Evolutionary conservation across 257 asterid genomes (phyloP).

Genomic region (Capsicum baccatum): DNA sequence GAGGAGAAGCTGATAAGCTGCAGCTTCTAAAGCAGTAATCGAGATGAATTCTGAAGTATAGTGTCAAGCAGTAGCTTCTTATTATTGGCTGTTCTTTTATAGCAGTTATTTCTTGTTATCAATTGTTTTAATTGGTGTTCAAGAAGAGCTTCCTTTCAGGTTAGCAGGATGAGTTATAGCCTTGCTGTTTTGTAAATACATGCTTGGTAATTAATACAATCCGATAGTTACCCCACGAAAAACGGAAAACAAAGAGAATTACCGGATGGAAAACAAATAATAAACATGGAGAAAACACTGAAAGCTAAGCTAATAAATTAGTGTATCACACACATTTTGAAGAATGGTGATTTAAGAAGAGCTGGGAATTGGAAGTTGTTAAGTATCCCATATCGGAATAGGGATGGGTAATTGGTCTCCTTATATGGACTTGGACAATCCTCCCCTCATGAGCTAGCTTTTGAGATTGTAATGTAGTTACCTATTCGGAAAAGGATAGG

Average conservation of each 20-base stretch:
- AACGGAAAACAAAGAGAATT: neutral
- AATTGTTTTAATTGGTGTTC: neutral
- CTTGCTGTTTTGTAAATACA: neutral
- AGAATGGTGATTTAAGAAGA: constrained; percentile 8
- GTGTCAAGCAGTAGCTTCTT: neutral
- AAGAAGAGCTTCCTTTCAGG: neutral
- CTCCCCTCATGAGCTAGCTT: no score
- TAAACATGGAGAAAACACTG: neutral
- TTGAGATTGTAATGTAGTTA: no score
- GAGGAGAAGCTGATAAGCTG: neutral
- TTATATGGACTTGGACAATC: no score
- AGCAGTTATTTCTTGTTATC: neutral
- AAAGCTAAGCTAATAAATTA: constrained; percentile 16
- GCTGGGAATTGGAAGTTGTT: neutral
- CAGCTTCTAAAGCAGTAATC: neutral
- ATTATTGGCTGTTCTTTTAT: neutral
- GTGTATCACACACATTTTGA: constrained; percentile 10
- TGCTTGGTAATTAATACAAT: constrained; percentile 9
- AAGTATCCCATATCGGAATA: no score
- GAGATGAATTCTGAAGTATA: neutral
- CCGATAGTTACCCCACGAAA: neutral
- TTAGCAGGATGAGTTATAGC: neutral
- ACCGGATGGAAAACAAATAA: constrained; percentile 2
- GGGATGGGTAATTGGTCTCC: no score
- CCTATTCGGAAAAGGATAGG: no score